Conservation (phyloP, 257 asterid genomes). For the Mentha longifolia region DNA sequence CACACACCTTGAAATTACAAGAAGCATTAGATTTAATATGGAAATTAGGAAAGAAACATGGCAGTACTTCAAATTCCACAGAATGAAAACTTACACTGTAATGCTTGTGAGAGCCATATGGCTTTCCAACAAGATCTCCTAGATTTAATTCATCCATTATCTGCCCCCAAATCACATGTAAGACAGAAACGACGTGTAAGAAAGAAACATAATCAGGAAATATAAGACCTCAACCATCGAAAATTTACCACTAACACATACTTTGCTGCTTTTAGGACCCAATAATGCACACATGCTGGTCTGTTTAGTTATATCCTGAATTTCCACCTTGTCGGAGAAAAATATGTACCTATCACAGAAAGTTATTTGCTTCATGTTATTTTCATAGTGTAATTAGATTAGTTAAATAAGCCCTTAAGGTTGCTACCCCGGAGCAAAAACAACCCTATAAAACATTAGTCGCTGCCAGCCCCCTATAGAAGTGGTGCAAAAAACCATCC, state of each 20-base stretch:
- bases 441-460: no score
- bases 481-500: no score
- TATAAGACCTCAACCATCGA: conserved; percentile 10
- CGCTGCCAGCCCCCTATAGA: no score
- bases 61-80: conserved; percentile 23
- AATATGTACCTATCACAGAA: conserved; percentile 75
- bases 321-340: conserved; percentile 90
- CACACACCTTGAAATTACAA: conserved; percentile 1
- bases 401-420: not conserved
- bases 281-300: conserved; percentile 77
- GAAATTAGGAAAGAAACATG: conserved; percentile 11
- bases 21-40: conserved; percentile 23
- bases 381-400: conserved; percentile 12
- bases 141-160: conserved; percentile 76
- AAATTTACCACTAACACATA: conserved; percentile 41
- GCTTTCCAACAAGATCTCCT: conserved; percentile 74
- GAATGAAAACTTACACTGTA: conserved; percentile 60
- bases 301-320: conserved; percentile 78
- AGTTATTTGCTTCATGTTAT: conserved; percentile 16
- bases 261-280: conserved; percentile 82
- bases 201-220: conserved; percentile 31
- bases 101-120: conserved; percentile 92
- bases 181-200: conserved; percentile 30
- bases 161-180: conserved; percentile 54
- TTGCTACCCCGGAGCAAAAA: no score